Evolutionary conservation across 202 grass and related monocot species (phyloP).

Genomic region (Dendrocalamus latiflorus): DNA sequence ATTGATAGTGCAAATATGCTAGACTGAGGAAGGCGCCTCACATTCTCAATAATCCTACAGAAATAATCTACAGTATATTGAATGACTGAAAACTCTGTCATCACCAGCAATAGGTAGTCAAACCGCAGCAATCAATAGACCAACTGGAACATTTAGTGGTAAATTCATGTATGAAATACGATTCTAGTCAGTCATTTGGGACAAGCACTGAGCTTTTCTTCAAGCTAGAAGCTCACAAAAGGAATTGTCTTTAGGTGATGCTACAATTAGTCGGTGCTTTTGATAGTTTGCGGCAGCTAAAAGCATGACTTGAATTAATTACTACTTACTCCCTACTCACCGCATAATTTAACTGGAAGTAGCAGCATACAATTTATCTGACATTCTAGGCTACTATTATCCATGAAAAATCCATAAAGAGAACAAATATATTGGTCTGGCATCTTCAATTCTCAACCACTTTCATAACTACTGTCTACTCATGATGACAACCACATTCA

Average conservation of each 20-base stretch:
- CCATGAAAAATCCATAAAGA: too few species aligned
- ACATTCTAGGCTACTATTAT: too few species aligned
- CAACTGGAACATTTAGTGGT: background rate
- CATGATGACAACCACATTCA: too few species aligned
- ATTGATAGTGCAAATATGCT: background rate
- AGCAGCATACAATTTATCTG: too few species aligned
- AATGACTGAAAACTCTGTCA: background rate
- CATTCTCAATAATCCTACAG: background rate
- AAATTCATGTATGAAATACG: background rate
- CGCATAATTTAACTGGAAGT: background rate
- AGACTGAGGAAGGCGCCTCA: background rate
- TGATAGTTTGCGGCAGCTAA: background rate
- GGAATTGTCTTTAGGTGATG: background rate
- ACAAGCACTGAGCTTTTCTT: background rate
- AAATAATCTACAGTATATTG: background rate
- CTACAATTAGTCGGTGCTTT: background rate
- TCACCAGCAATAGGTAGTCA: background rate
- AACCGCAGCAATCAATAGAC: background rate
- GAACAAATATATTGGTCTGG: too few species aligned
- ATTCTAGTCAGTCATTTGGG: background rate
- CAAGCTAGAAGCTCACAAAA: background rate
- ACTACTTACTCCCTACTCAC: background rate
- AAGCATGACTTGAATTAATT: background rate
- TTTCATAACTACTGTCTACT: too few species aligned
- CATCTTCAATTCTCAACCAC: too few species aligned